Evolutionary conservation across 495 filamentous ascomycete genomes (phyloP).

Genomic region (Tuber calosporum): DNA sequence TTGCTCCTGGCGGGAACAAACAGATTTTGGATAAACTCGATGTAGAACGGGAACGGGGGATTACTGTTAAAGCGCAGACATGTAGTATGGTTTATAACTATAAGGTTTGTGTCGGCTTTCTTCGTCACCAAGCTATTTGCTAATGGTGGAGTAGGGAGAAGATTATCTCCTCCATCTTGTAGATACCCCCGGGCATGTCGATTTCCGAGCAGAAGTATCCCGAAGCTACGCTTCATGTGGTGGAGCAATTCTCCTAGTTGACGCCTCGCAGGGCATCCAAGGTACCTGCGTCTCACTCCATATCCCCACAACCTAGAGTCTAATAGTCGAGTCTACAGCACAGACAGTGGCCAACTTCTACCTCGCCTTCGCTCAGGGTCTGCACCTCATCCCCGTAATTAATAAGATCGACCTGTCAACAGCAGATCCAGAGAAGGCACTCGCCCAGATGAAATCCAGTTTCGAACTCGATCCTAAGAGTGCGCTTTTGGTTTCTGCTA

Average conservation of each 20-base stretch:
- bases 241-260: slow-evolving; percentile 83
- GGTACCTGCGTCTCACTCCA: slow-evolving; percentile 19
- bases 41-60: slow-evolving; percentile 89
- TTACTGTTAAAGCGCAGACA: slow-evolving; percentile 98
- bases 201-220: slow-evolving; percentile 92
- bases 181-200: slow-evolving; percentile 95
- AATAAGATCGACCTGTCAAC: slow-evolving; percentile 93
- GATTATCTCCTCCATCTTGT: slow-evolving; percentile 94
- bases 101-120: slow-evolving; percentile 20
- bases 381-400: slow-evolving; percentile 80
- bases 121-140: not conserved
- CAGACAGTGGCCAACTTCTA: slow-evolving; percentile 86
- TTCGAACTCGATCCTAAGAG: slow-evolving; percentile 80
- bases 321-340: slow-evolving; percentile 23
- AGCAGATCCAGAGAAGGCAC: slow-evolving; percentile 72
- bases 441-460: slow-evolving; percentile 73
- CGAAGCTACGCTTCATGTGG: slow-evolving; percentile 92
- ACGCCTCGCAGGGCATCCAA: slow-evolving; percentile 51
- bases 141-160: slow-evolving; percentile 49
- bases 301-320: not conserved
- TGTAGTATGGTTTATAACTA: slow-evolving; percentile 94
- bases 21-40: slow-evolving; percentile 96
- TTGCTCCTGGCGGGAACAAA: slow-evolving; percentile 77
- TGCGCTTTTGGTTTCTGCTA: slow-evolving; percentile 83
- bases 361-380: slow-evolving; percentile 82